Percentiles rank a stretch among this genome's conserved stretches.
Evolutionary conservation across 257 asterid species (phyloP).

Genomic region (Jasminum sambac): DNA sequence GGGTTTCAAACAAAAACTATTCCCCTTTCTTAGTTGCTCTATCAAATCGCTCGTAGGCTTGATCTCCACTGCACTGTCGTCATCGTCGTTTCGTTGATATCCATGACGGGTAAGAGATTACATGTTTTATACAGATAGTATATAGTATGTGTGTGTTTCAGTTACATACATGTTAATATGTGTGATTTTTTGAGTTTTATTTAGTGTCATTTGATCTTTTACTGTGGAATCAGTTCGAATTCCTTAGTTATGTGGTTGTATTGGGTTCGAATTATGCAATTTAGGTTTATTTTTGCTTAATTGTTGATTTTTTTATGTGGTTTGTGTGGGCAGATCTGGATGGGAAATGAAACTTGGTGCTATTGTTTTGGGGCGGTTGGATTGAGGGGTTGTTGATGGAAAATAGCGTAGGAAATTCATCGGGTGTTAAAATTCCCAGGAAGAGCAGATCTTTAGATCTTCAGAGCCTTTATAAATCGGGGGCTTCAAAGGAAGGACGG

Average conservation of each 20-base stretch:
- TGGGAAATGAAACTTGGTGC: conserved; percentile 37
- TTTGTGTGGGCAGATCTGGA: conserved; percentile 76
- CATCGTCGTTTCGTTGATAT: conserved; percentile 39
- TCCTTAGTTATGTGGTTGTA: conserved; percentile 1
- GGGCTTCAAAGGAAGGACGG: conserved; percentile 42
- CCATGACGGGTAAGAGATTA: conserved; percentile 43
- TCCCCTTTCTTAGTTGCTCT: conserved; percentile 25
- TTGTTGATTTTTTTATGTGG: conserved; percentile 32
- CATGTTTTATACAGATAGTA: conserved; percentile 6
- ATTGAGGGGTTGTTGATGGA: conserved; percentile 72
- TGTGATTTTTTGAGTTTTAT: conserved; percentile 27
- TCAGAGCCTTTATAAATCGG: conserved; percentile 60
- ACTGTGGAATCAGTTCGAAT: conserved; percentile 24
- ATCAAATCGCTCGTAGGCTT: conserved; percentile 35
- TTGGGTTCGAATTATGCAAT: conserved; percentile 24
- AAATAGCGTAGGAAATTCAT: conserved; percentile 54
- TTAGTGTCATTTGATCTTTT: conserved; percentile 26
- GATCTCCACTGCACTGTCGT: conserved; percentile 45
- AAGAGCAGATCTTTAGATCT: conserved; percentile 87
- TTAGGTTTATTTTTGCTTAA: conserved; percentile 28
- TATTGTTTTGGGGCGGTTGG: conserved; percentile 51
- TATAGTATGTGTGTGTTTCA: conserved; percentile 13
- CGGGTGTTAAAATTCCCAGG: conserved; percentile 55
- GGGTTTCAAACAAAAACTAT: conserved; percentile 65
- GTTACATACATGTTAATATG: conserved; percentile 39